Evolutionary conservation across 129 eudicot genomes (phyloP).

Genomic region (Centaurea solstitialis): DNA sequence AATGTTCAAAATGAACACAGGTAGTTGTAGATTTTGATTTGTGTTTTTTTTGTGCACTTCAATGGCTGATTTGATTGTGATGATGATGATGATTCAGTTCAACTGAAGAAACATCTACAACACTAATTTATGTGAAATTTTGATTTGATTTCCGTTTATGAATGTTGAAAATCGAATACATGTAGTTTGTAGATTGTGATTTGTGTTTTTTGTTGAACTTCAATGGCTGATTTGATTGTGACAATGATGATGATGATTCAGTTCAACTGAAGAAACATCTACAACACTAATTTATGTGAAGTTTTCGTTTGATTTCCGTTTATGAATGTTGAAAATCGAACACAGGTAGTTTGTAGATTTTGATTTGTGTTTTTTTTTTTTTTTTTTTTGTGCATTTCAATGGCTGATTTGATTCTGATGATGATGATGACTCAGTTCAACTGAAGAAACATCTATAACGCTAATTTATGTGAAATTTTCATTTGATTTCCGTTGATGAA

Average conservation of each 20-base stretch:
- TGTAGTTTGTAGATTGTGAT: neutral
- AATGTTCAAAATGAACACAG: neutral
- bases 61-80: conserved; percentile 12
- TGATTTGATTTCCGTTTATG: neutral
- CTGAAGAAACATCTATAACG: conserved; percentile 37
- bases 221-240: conserved; percentile 10
- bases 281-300: neutral
- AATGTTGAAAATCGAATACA: neutral
- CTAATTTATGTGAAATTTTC: neutral
- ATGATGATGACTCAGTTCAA: conserved; percentile 53
- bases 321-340: neutral
- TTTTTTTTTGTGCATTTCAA: neutral
- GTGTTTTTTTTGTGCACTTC: neutral
- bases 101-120: conserved; percentile 43
- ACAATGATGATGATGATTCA: too few relatives aligned
- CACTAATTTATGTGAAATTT: neutral
- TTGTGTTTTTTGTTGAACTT: neutral
- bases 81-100: conserved; percentile 48
- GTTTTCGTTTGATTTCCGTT: neutral
- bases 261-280: conserved; percentile 59
- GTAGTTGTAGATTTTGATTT: neutral
- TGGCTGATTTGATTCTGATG: conserved; percentile 13
- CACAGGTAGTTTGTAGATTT: neutral
- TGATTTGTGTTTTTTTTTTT: neutral
- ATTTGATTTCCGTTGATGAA: neutral